Evolutionary conservation across 441 rosid genomes (phyloP), one percentile per base, ranked within the genome.

Genomic region (Viola pubescens): DNA sequence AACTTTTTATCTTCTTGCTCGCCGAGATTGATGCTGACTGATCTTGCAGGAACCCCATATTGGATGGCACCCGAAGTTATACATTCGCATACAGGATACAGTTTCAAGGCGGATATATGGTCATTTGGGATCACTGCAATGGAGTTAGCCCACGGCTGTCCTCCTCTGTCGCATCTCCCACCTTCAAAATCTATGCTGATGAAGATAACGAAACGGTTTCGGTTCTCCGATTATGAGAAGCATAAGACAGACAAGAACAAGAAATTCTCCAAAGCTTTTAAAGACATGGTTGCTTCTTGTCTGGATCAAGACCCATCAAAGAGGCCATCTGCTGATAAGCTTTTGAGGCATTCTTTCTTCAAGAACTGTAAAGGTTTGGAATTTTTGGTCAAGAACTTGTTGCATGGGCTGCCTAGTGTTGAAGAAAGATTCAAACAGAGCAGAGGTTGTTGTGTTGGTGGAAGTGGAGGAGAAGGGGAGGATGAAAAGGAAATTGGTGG

Each of bases 21-120:
- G 0, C 74, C 87, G 1, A 60, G 80, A 58, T 40, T 72, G 69
- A 69, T 76, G 82, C 68, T 86, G 4, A 83, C 87, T 0, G 90
- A 86, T 67, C 56, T 88, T 37, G 80, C 96, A 0, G 94, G 96
- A 8, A 86, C 96, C 0, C 90, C 91, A 2, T 88, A 88, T 53
- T 91, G 96, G 96, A 84, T 88, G 90, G 96, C 96, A 19, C 94
- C 97, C 3, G 96, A 91, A 78, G 96, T 91, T 59, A 84, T 91
- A 38, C 98, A 86, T 67, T 86, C 98, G 0, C 98, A 83, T 65
- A 79, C 71, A 1, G 88, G 91, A 9, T 81, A 86, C 11, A 80
- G 88, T 69, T 77, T 78, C 68, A 84, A 86, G 71, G 96, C 96
- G 4, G 94, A 86, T 14, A 82, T 91, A 6, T 88, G 96, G 97